A percentile compares a stretch with the other conserved stretches of the same genome.
Conservation (phyloP, 192 early-diverging fungal species). For the Chytriomyces sp. region DNA sequence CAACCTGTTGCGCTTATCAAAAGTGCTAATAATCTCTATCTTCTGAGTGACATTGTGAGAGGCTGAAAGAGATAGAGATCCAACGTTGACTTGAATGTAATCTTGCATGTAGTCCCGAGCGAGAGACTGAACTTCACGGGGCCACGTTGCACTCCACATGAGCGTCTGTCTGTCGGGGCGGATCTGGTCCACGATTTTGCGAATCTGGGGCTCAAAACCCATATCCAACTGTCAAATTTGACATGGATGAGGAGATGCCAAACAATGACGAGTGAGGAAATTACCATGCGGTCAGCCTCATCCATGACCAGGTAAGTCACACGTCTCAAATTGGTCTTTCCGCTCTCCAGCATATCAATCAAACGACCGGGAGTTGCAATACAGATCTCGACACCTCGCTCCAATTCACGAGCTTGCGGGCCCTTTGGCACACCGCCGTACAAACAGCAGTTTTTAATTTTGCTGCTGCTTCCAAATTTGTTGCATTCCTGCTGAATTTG, state of each 20-base stretch:
- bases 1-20: conserved; percentile 82
- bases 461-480: conserved; percentile 86
- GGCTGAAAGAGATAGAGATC: conserved; percentile 90
- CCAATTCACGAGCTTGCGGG: conserved; percentile 85
- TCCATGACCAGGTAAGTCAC: conserved; percentile 98
- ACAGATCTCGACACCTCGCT: conserved; percentile 88
- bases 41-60: conserved; percentile 89
- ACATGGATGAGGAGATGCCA: background rate
- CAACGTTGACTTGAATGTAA: conserved; percentile 96
- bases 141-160: conserved; percentile 99
- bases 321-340: conserved; percentile 86
- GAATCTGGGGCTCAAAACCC: conserved; percentile 98
- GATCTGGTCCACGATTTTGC: conserved; percentile 96
- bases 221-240: conserved; percentile 94
- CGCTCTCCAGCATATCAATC: conserved; percentile 92
- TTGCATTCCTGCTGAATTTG: conserved; percentile 95
- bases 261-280: conserved; percentile 37
- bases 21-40: conserved; percentile 85
- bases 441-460: conserved; percentile 91
- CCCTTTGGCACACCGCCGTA: conserved; percentile 95
- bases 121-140: conserved; percentile 90
- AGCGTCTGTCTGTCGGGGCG: conserved; percentile 97
- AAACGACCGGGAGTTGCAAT: conserved; percentile 98
- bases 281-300: conserved; percentile 91
- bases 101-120: conserved; percentile 90